phyloP scores from a whole-genome alignment of 768 basidiomycete species.

The Hypholoma sublateritium region DNA sequence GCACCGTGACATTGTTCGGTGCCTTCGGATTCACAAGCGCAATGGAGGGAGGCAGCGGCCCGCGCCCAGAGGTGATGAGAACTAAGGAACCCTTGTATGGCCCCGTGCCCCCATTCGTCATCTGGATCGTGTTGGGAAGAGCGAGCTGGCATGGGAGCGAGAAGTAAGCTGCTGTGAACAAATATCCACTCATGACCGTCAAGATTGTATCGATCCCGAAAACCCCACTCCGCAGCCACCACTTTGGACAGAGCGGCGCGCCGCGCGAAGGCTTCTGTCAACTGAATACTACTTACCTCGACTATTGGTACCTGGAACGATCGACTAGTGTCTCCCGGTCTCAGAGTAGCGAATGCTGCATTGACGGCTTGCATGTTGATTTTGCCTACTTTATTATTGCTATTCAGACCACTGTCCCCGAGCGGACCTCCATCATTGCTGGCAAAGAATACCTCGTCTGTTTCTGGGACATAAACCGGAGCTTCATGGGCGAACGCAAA shows the following conservation, averaged over 20 bases:
- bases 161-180: neutral
- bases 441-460: conserved; percentile 73
- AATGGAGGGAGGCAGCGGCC: conserved; percentile 58
- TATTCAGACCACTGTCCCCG: conserved; percentile 60
- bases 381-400: conserved; percentile 63
- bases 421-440: conserved; percentile 68
- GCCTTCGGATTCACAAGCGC: conserved; percentile 61
- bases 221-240: neutral
- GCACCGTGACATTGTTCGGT: conserved; percentile 66
- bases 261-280: neutral
- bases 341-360: conserved; percentile 35
- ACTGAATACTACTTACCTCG: conserved; percentile 27
- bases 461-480: conserved; percentile 62
- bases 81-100: conserved; percentile 58
- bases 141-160: conserved; percentile 42
- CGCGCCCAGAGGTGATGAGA: conserved; percentile 67
- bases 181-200: neutral
- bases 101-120: conserved; percentile 72
- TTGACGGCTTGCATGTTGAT: conserved; percentile 61
- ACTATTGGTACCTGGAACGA: conserved; percentile 51
- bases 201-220: neutral
- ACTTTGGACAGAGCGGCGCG: neutral
- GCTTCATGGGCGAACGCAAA: conserved; percentile 83
- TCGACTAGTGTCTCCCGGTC: conserved; percentile 20
- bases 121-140: conserved; percentile 58